Base-by-base conservation (phyloP, 768 basidiomycete species). In the Chalciporus sphaerocephalus region DNA sequence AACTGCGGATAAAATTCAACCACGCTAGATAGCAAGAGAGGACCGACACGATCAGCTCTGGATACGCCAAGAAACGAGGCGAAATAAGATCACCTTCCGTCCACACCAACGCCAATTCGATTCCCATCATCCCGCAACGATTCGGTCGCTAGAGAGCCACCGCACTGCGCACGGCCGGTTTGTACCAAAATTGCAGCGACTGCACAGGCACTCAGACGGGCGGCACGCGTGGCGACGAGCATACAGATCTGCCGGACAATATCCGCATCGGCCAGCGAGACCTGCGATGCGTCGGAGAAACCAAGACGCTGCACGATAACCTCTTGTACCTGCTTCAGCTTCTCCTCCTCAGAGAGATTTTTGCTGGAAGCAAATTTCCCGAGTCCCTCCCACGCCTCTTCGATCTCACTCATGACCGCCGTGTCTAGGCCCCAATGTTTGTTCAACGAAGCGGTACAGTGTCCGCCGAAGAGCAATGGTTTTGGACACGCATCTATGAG, bases 391-490 rank as follows among this genome's bases (percentile, higher is more conserved):
- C 87, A 90, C 15, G 86, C 85, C 42, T 74, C 78, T 63, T 92
- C 91, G 36, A 93, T 73, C 28, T 78, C 80, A 38, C 88, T 92
- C 74, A 96, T 80, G 46, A 94, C 74, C n/a, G 92, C 90, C 0
- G 94, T 90, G 67, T 99, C 96, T 47, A 97, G 70, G 1, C 93
- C 96, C 69, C 95, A 99, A 56, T 96, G 95, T 18, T 75, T 78
- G 70, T 99, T 98, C 51, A 99, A 63, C 8, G 62, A 61, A 0
- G 69, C 48, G 4, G 90, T 86, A 6, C 85, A 83, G 53, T 80
- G 81, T 7, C 96, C 96, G 41, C 72, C 69, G 68, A 99, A 96
- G 20, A 98, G 74, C 23, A 92, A 59, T 7, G 87, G 65, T 44
- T 73, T 73, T 1, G 88, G 87, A 13, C 79, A 68, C 5, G 85